Evolutionary conservation across 2,329 filamentous ascomycete genomes (phyloP).

Genomic region (Apiospora pterosperma): DNA sequence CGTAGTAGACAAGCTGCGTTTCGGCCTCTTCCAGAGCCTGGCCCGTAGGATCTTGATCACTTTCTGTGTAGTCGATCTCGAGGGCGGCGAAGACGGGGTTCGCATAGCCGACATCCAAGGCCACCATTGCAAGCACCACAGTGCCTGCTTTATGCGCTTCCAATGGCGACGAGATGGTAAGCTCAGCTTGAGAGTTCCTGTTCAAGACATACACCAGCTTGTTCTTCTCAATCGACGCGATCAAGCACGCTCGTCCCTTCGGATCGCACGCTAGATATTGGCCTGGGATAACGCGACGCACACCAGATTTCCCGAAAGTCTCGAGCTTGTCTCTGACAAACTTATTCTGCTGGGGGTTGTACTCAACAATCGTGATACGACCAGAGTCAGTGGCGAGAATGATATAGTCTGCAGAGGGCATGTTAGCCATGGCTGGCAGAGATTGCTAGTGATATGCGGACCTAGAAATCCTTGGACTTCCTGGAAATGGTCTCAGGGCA

Average conservation of each 20-base stretch:
- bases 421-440: conserved; percentile 16
- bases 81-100: conserved; percentile 95
- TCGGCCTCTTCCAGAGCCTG: conserved; percentile 78
- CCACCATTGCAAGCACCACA: conserved; percentile 81
- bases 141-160: conserved; percentile 94
- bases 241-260: conserved; percentile 90
- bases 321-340: conserved; percentile 91
- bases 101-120: conserved; percentile 92
- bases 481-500: conserved; percentile 19
- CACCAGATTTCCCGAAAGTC: conserved; percentile 96
- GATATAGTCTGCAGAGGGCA: conserved; percentile 71
- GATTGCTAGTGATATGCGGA: conserved; percentile 6
- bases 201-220: conserved; percentile 99
- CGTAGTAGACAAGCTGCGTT: conserved; percentile 93
- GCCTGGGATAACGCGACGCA: conserved; percentile 88
- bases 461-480: conserved; percentile 6
- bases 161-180: conserved; percentile 94
- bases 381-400: conserved; percentile 95
- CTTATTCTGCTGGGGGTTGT: conserved; percentile 77
- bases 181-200: conserved; percentile 87
- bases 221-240: conserved; percentile 96
- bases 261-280: conserved; percentile 96
- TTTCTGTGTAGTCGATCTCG: conserved; percentile 89
- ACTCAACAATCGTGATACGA: conserved; percentile 91
- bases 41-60: conserved; percentile 86